Percentiles rank a stretch among this genome's conserved stretches.
Evolutionary conservation across 139 green algal genomes (phyloP).

Genomic region (Diplosphaera chodatii): DNA sequence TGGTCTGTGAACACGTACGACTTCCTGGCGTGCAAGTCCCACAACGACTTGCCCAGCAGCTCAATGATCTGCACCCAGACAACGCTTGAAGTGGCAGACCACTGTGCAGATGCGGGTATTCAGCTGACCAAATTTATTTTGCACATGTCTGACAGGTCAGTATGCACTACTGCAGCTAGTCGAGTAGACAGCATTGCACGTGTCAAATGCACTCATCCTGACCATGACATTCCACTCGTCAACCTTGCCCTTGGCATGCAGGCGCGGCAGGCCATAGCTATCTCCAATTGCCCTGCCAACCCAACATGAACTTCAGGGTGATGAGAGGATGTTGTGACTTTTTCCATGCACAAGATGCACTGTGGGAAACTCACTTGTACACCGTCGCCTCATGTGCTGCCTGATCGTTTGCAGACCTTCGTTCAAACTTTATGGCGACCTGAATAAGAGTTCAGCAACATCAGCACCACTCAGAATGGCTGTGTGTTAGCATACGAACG

Average conservation of each 20-base stretch:
- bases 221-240: not conserved
- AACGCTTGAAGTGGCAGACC: too few species aligned
- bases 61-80: conserved; percentile 97
- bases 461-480: too few species aligned
- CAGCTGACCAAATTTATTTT: too few species aligned
- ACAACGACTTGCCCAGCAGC: conserved; percentile 88
- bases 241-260: not conserved
- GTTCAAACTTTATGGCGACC: not conserved
- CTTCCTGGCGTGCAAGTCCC: conserved; percentile 89
- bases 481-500: too few species aligned
- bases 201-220: too few species aligned
- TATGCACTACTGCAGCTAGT: too few species aligned
- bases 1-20: conserved; percentile 82
- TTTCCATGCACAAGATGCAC: not conserved
- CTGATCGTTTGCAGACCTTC: not conserved
- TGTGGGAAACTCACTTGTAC: not conserved
- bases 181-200: too few species aligned
- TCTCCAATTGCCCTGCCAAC: not conserved
- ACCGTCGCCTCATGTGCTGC: not conserved
- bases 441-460: not conserved
- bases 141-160: too few species aligned
- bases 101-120: too few species aligned
- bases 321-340: too few species aligned
- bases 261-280: not conserved
- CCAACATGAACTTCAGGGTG: not conserved